Conservation (phyloP, 768 basidiomycete species). For the Tremella mesenterica region DNA sequence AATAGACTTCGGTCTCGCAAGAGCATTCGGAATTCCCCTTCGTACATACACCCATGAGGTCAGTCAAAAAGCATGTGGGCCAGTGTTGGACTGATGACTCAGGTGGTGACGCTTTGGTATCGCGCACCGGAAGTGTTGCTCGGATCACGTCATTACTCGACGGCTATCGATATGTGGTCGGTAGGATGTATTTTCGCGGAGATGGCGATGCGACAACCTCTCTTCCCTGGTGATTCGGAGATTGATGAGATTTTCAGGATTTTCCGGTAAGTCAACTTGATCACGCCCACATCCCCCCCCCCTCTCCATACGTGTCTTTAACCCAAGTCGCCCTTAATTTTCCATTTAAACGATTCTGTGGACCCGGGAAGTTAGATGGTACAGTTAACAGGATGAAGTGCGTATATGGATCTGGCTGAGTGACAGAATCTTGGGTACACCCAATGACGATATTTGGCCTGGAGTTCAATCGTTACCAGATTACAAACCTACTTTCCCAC, state of each 20-base stretch:
- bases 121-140: conserved; percentile 95
- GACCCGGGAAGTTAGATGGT: too few relatives aligned
- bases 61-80: conserved; percentile 24
- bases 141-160: conserved; percentile 90
- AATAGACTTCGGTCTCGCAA: conserved; percentile 80
- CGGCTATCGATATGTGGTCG: conserved; percentile 99
- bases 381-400: too few relatives aligned
- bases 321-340: too few relatives aligned
- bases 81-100: not conserved
- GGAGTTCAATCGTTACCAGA: conserved; percentile 80
- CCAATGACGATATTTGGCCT: conserved; percentile 83
- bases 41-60: conserved; percentile 99
- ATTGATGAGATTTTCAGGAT: conserved; percentile 99
- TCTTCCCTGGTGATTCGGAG: conserved; percentile 98
- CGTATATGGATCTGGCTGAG: too few relatives aligned
- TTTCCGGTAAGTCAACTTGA: conserved; percentile 61
- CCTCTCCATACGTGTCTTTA: too few relatives aligned
- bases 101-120: conserved; percentile 99
- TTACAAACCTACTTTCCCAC: conserved; percentile 93
- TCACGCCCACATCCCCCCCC: not conserved
- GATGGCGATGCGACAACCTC: conserved; percentile 84
- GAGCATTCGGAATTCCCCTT: conserved; percentile 97
- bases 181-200: conserved; percentile 97
- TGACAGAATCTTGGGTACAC: conserved; percentile 84
- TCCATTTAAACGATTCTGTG: too few relatives aligned